These are phyloP conservation scores for Marsdenia floribunda DNA, from an alignment of 257 asterid genomes.

Conservation along the genomic window DNA sequence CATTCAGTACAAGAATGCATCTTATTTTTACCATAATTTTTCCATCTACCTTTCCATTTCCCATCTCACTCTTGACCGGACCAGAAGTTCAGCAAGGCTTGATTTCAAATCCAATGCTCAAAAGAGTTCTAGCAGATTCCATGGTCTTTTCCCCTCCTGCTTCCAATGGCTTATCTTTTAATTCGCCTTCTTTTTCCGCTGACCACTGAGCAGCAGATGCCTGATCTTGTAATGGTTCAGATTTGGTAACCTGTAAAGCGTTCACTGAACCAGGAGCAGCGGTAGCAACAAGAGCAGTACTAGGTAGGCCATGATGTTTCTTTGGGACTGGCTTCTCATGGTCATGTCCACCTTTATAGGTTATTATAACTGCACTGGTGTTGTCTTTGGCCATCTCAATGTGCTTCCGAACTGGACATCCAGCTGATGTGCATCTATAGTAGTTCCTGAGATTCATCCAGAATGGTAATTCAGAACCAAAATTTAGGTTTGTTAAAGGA, in stretches of 20 bases:
- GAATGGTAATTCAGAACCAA: conserved; percentile 8
- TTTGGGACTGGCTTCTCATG: conserved; percentile 81
- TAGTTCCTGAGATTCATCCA: conserved; percentile 62
- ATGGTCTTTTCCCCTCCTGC: conserved; percentile 35
- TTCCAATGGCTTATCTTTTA: conserved; percentile 44
- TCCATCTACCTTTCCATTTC: conserved; percentile 10
- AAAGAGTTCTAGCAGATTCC: conserved; percentile 54
- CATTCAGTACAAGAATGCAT: conserved; percentile 19
- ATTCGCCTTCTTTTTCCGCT: conserved; percentile 51
- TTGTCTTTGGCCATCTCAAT: conserved; percentile 67
- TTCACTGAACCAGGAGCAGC: conserved; percentile 36
- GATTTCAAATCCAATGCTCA: conserved; percentile 73
- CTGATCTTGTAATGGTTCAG: conserved; percentile 31
- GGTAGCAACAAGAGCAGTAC: conserved; percentile 32
- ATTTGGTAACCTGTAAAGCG: conserved; percentile 24
- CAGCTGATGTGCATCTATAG: conserved; percentile 86
- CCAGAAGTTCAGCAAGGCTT: conserved; percentile 56
- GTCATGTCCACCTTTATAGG: conserved; percentile 75
- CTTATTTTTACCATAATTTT: conserved; percentile 12
- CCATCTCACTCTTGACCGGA: background rate
- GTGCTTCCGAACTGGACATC: conserved; percentile 88
- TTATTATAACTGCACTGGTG: conserved; percentile 50
- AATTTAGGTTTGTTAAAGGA: background rate
- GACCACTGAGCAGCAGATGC: conserved; percentile 47
- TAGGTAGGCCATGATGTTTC: conserved; percentile 51